Conservation (phyloP, 768 basidiomycete species). For the Tulasnella sp. region DNA sequence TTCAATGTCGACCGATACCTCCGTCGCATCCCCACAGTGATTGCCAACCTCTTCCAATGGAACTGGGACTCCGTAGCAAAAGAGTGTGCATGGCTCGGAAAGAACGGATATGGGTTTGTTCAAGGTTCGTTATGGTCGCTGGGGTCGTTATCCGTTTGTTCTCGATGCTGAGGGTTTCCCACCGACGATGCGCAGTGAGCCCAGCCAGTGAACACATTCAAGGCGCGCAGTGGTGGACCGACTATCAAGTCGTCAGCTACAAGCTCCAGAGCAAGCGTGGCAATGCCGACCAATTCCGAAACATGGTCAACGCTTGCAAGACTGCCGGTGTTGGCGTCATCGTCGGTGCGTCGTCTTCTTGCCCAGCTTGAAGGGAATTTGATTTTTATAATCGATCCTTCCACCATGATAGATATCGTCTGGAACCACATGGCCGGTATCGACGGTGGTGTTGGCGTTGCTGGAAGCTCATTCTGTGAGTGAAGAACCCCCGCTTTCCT, state of each 20-base stretch:
- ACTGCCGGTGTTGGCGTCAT: constrained; percentile 20
- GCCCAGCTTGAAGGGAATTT: background rate
- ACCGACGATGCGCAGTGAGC: constrained; percentile 13
- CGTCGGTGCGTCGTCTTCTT: background rate
- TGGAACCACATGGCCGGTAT: constrained; percentile 28
- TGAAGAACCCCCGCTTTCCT: background rate
- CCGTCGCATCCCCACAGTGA: constrained; percentile 11
- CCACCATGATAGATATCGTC: background rate
- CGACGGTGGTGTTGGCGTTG: constrained; percentile 22
- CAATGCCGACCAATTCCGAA: constrained; percentile 16
- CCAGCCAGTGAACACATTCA: constrained; percentile 19
- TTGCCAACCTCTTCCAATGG: constrained; percentile 24
- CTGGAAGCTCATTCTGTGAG: constrained; percentile 17
- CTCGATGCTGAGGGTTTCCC: background rate
- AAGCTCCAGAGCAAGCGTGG: constrained; percentile 22
- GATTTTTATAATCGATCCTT: background rate
- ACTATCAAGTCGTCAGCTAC: constrained; percentile 23
- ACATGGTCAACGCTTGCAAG: constrained; percentile 23
- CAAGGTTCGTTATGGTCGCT: constrained; percentile 15
- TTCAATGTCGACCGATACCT: background rate
- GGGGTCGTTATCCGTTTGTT: background rate
- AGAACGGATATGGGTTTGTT: constrained; percentile 23
- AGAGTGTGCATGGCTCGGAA: constrained; percentile 22
- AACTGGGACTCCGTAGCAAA: constrained; percentile 22
- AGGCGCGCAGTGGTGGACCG: constrained; percentile 22